phyloP scores from a whole-genome alignment of 371 early-diverging fungal species.

The Mortierella sp. region DNA sequence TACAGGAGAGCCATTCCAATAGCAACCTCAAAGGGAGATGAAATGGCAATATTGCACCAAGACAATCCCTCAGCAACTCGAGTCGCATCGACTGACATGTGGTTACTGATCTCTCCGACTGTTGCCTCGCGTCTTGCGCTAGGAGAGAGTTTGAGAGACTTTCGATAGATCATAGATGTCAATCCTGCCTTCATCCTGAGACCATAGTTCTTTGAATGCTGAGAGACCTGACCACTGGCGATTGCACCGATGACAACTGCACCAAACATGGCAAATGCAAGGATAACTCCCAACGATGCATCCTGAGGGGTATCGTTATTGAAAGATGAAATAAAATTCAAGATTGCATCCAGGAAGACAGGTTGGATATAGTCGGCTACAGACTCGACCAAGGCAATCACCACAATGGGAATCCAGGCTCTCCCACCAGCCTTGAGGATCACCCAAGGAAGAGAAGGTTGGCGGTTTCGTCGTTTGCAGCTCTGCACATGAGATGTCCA shows the following conservation, averaged over 20 bases:
- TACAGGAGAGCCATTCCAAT: neutral
- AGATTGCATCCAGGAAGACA: neutral
- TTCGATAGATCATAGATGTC: constrained; percentile 86
- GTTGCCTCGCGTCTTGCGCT: constrained; percentile 79
- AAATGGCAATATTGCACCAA: neutral
- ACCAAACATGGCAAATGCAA: constrained; percentile 29
- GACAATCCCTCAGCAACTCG: neutral
- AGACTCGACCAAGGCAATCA: neutral
- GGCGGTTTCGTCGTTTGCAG: neutral
- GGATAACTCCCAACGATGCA: constrained; percentile 21
- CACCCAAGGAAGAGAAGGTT: neutral
- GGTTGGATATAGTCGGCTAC: neutral
- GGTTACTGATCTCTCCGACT: constrained; percentile 79
- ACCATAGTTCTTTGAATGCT: constrained; percentile 14
- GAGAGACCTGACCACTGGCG: constrained; percentile 16
- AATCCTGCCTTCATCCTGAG: constrained; percentile 74
- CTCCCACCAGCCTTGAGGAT: neutral
- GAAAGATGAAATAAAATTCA: neutral
- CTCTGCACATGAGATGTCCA: neutral
- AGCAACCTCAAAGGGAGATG: neutral
- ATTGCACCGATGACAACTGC: constrained; percentile 6
- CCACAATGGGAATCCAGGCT: neutral
- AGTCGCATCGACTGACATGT: constrained; percentile 58
- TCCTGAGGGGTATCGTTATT: no score
- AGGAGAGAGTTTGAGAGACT: constrained; percentile 80